These are phyloP conservation scores for Dioscorea zingiberensis DNA, from an alignment of 106 monocot species.

Conservation along the genomic window DNA sequence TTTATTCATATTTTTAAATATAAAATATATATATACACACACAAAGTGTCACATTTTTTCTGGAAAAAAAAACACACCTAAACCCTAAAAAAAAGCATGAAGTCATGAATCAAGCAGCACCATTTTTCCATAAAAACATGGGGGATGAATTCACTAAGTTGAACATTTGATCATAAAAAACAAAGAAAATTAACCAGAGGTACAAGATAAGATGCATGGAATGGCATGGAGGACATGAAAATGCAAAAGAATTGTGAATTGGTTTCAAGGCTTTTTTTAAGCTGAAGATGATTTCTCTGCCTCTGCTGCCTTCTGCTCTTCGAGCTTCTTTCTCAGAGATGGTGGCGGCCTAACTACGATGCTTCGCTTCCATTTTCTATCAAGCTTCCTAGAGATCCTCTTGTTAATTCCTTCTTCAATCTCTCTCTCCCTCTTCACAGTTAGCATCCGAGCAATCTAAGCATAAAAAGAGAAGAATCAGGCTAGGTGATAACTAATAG, in stretches of 20 bases:
- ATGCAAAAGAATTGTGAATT: not conserved
- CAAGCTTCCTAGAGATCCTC: conserved; percentile 88
- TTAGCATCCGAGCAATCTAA: conserved; percentile 89
- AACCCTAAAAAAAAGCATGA: too few species aligned
- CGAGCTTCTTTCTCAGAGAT: conserved; percentile 75
- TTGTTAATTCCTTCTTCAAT: conserved; percentile 78
- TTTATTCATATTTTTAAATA: too few species aligned
- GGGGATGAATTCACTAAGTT: too few species aligned
- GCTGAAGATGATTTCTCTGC: conserved; percentile 28
- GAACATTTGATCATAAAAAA: too few species aligned
- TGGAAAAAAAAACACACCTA: not conserved
- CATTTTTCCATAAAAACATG: too few species aligned
- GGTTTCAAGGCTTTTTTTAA: not conserved
- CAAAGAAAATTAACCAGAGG: too few species aligned
- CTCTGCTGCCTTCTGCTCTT: conserved; percentile 61
- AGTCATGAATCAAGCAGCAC: not conserved
- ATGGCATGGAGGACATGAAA: not conserved
- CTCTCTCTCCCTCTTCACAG: conserved; percentile 89
- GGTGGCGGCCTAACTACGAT: conserved; percentile 88
- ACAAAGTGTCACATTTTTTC: not conserved
- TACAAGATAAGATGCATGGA: too few species aligned
- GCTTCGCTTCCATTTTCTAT: conserved; percentile 86
- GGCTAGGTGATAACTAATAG: too few species aligned
- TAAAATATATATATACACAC: too few species aligned
- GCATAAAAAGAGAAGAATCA: not conserved